These are phyloP conservation scores for Aspergillus aculeatinus DNA, from an alignment of 2,329 filamentous ascomycete species.

Conservation along the genomic window DNA sequence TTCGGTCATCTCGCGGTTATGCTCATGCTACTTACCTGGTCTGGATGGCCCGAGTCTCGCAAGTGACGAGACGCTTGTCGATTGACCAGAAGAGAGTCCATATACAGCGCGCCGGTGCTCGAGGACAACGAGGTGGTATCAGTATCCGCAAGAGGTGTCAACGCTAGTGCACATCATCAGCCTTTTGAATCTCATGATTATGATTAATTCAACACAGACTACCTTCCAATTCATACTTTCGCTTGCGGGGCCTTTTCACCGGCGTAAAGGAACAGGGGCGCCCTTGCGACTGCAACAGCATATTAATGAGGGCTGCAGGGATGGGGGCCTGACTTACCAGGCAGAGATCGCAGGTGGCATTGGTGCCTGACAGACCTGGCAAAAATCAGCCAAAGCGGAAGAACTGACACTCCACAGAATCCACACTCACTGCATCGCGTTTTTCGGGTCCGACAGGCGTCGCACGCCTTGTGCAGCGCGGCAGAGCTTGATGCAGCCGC, in stretches of 20 bases:
- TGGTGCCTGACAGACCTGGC: conserved; percentile 4
- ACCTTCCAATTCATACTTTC: not conserved
- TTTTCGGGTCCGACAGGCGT: conserved; percentile 9
- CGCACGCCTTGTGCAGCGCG: conserved; percentile 10
- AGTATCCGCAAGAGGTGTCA: not conserved
- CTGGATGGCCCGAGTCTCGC: not conserved
- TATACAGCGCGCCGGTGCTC: not conserved
- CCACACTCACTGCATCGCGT: conserved; percentile 11
- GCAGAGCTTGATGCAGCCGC: not conserved
- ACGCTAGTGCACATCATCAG: not conserved
- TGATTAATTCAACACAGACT: not conserved
- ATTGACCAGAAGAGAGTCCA: conserved; percentile 8
- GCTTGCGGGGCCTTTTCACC: not conserved
- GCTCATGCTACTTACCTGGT: not conserved
- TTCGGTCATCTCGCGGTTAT: too few species aligned
- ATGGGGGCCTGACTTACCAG: not conserved
- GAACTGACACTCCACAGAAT: not conserved
- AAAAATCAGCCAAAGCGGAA: not conserved
- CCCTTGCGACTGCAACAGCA: not conserved
- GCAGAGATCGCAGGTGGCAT: conserved; percentile 1
- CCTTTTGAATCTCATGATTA: not conserved
- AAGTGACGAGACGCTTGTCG: not conserved
- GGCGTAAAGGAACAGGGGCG: conserved; percentile 3
- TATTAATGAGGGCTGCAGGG: not conserved
- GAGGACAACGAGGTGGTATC: not conserved